Evolutionary conservation across 371 early-diverging fungal species (phyloP).

Genomic region (Pancytospora philotis): DNA sequence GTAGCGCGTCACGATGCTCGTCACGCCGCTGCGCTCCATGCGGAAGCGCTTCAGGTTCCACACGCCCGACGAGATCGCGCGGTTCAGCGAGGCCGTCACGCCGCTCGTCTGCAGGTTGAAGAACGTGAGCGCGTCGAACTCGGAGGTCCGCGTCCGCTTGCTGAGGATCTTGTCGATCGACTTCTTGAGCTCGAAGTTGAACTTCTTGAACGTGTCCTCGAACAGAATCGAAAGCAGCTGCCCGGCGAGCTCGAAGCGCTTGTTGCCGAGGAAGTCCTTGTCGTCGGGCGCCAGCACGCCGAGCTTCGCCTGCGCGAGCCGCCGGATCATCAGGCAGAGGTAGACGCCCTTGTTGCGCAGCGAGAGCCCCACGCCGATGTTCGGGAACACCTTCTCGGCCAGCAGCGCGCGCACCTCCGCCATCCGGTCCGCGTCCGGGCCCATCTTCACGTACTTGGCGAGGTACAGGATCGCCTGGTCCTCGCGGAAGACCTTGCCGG

Average conservation of each 20-base stretch:
- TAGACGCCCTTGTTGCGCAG: slow-evolving; percentile 76
- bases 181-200: slow-evolving; percentile 68
- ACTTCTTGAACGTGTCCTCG: slow-evolving; percentile 96
- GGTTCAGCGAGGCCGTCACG: slow-evolving; percentile 81
- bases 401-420: slow-evolving; percentile 84
- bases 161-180: slow-evolving; percentile 77
- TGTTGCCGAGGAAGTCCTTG: slow-evolving; percentile 98
- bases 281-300: slow-evolving; percentile 78
- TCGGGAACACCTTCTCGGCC: slow-evolving; percentile 79
- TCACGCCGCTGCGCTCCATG: slow-evolving; percentile 98
- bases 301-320: slow-evolving; percentile 72
- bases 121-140: slow-evolving; percentile 80
- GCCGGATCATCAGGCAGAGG: slow-evolving; percentile 87
- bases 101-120: slow-evolving; percentile 70
- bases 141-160: slow-evolving; percentile 76
- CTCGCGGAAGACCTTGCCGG: slow-evolving; percentile 67
- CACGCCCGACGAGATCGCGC: slow-evolving; percentile 94
- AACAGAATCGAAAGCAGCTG: slow-evolving; percentile 87
- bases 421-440: slow-evolving; percentile 48
- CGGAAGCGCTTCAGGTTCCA: slow-evolving; percentile 99
- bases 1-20: slow-evolving; percentile 85
- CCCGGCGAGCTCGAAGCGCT: slow-evolving; percentile 91
- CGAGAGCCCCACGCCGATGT: slow-evolving; percentile 70
- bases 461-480: slow-evolving; percentile 62
- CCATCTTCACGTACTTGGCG: slow-evolving; percentile 34